Evolutionary conservation across 495 filamentous ascomycete genomes (phyloP), one percentile per base, ranked within the genome.

Genomic region (Trichoderma virens): DNA sequence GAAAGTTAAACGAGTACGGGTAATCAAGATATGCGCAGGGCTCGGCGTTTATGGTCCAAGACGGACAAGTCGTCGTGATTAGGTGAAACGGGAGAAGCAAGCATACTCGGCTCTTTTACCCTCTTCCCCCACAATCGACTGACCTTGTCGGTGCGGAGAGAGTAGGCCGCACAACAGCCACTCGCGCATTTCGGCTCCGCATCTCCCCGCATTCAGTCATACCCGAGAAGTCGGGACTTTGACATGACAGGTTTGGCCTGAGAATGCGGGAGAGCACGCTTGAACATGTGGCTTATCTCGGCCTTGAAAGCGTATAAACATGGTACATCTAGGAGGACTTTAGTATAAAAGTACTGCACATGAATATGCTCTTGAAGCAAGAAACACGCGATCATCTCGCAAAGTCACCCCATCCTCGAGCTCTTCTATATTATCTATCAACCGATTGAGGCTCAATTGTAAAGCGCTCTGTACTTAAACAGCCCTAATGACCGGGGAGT

Each of bases 111-210:
- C 51, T 56, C 23, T 56, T 56, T 56, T 30, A 13, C 6, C 51
- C 11, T 9, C 30, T 25, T 56, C 30, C 51, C 51, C 51, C 51
- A 56, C 51, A 56, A 30, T 28, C 51, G 51, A 25, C 51, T 25
- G 23, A n/a, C 25, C 51, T 30, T 30, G 51, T 56, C 25, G 30
- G 23, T 56, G 51, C 51, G 51, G 51, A 56, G 51, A 56, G 51
- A 18, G 20, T 38, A 38, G 35, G 35, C 45, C 11, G 23, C 51
- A 30, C 25, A 30, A 11, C 25, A 8, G 9, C 9, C 25, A 28
- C 8, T 18, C 25, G 51, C 51, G 51, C 51, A 23, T 56, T 56
- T 56, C 51, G 51, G 51, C 51, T 56, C 51, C 51, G 51, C 51
- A 56, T 56, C 51, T 56, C 51, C 51, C 51, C 51, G 51, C 51